Evolutionary conservation across 352 stramenopile genomes (phyloP).

Genomic region (Phytophthora capsici): DNA sequence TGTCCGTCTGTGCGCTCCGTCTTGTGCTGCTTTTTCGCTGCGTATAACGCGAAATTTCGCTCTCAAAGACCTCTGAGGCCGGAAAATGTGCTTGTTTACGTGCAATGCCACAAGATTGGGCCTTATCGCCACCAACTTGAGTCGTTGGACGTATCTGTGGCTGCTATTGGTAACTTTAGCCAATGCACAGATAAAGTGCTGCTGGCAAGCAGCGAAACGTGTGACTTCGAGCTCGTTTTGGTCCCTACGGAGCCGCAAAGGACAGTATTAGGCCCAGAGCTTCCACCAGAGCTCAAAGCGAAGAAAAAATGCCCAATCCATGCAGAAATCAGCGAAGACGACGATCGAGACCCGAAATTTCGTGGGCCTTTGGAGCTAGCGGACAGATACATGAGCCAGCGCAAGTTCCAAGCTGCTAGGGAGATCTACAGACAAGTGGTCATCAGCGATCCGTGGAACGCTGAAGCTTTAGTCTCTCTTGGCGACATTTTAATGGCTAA

Average conservation of each 20-base stretch:
- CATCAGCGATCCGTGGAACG: slow-evolving; percentile 40
- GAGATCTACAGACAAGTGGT: slow-evolving; percentile 59
- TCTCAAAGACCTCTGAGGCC: slow-evolving; percentile 26
- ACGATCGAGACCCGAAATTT: slow-evolving; percentile 31
- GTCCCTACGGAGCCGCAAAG: slow-evolving; percentile 22
- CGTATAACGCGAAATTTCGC: slow-evolving; percentile 55
- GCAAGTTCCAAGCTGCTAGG: slow-evolving; percentile 51
- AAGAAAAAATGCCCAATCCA: slow-evolving; percentile 9
- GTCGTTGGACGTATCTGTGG: slow-evolving; percentile 31
- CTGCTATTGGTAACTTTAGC: not conserved
- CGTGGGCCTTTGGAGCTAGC: slow-evolving; percentile 45
- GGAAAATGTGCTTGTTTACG: slow-evolving; percentile 46
- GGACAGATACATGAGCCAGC: slow-evolving; percentile 46
- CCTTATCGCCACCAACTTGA: slow-evolving; percentile 25
- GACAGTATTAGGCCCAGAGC: slow-evolving; percentile 7
- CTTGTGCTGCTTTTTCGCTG: slow-evolving; percentile 42
- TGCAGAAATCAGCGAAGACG: slow-evolving; percentile 10
- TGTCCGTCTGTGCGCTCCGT: slow-evolving; percentile 49
- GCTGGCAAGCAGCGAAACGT: slow-evolving; percentile 13
- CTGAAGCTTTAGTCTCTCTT: slow-evolving; percentile 57
- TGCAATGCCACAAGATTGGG: slow-evolving; percentile 44
- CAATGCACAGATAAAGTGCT: not conserved
- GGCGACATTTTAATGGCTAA: slow-evolving; percentile 60
- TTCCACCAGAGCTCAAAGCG: not conserved
- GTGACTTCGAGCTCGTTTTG: slow-evolving; percentile 51